Evolutionary conservation across 1,284 basidiomycete species (phyloP).

Genomic region (Flammula alnicola): DNA sequence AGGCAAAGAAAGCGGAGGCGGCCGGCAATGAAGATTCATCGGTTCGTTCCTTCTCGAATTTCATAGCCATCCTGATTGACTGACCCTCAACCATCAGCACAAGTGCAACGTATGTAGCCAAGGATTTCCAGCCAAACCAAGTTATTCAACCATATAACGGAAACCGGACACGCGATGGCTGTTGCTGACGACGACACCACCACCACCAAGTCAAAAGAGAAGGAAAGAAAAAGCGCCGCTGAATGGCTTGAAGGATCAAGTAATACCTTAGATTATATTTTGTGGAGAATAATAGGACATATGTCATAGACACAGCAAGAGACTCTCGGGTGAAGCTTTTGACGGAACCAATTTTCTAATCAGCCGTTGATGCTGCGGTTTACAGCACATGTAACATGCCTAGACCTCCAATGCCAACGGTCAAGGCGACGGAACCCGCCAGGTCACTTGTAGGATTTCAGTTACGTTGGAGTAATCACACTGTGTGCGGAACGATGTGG

Average conservation of each 20-base stretch:
- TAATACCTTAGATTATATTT: neutral
- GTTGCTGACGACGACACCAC: conserved; percentile 28
- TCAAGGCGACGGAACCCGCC: no score
- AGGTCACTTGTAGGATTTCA: no score
- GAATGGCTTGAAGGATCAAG: conserved; percentile 10
- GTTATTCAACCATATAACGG: conserved; percentile 78
- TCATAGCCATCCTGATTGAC: neutral
- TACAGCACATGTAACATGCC: no score
- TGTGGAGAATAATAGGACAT: no score
- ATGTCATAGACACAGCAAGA: no score
- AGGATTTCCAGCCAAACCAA: conserved; percentile 76
- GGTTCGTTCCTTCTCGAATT: conserved; percentile 11
- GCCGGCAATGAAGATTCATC: conserved; percentile 27
- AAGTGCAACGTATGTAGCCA: conserved; percentile 77
- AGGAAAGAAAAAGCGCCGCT: conserved; percentile 46
- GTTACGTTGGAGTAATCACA: no score
- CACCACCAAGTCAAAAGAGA: conserved; percentile 33
- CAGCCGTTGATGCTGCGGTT: no score
- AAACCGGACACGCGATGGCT: conserved; percentile 76
- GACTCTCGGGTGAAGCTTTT: no score
- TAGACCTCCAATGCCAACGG: no score
- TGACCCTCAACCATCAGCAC: conserved; percentile 25
- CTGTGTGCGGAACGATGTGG: no score
- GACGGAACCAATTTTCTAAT: no score
- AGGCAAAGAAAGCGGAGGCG: conserved; percentile 76